Base-by-base conservation (phyloP, 495 filamentous ascomycete species). In the Hamigera avellanea region DNA sequence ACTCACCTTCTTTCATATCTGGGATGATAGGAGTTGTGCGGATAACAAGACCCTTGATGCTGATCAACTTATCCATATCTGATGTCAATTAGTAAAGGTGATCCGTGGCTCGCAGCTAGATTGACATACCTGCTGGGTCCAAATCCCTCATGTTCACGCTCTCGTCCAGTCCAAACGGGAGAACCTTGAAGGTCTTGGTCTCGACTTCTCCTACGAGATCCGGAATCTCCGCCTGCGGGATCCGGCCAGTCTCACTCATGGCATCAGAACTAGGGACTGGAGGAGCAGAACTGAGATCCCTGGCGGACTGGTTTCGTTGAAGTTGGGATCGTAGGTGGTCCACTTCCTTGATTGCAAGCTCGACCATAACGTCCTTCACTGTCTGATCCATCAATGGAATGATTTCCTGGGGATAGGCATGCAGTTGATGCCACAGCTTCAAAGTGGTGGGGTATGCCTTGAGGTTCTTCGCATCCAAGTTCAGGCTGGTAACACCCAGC, bases 51-150 rank as follows among this genome's bases (percentile, higher is more conserved):
- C 91, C 91, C 61, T 96, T 99, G 59, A 99, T 81, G 50, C 80
- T 86, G 43, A 99, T 75, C 40, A 99, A 72, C 59, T 93, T 94
- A 67, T 96, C 93, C 75, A 94, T 93, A 51, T 95, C 86, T 76
- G 35, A 26, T 16, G 40, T 21, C 6, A 16, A 35, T 60, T 36
- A 54, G 45, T 45, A 52, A 39, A 18, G 10, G 26, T 21, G 3
- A 19, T 34, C 16, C n/a, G n/a, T n/a, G 19, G 19, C 23, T 9
- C 14, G 2, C 32, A 13, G 32, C 2, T 14, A 17, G 2, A n/a
- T n/a, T 27, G 35, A 45, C 66, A 41, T 67, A 72, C 72, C 78
- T 37, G 81, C 79, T 14, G 91, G 91, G 54, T 96, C 94, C 31
- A 99, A 72, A 42, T 96, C 89, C 58, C 91, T 75, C 70, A 99